Evolutionary conservation across 805 yeast genomes (phyloP).

Genomic region (Tanozyma kutaoensis): DNA sequence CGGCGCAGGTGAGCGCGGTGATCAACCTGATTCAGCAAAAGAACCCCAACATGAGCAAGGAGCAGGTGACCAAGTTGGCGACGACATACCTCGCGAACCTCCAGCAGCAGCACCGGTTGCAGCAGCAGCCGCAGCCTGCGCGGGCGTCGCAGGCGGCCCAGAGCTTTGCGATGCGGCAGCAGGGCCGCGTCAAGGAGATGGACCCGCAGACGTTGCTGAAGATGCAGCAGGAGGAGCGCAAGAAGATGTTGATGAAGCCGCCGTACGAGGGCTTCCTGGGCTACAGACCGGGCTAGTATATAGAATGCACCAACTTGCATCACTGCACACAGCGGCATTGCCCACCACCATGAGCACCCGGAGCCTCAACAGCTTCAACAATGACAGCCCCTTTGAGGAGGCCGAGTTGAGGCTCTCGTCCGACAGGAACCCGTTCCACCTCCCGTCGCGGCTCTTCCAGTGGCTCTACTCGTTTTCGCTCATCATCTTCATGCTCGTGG

Average conservation of each 20-base stretch:
- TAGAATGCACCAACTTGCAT: too few relatives aligned
- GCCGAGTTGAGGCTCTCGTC: too few relatives aligned
- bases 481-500: constrained; percentile 18
- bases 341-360: too few relatives aligned
- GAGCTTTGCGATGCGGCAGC: background rate
- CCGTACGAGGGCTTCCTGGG: too few relatives aligned
- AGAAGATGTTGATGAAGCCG: constrained; percentile 14
- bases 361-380: too few relatives aligned
- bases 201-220: constrained; percentile 14
- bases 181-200: constrained; percentile 3
- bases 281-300: too few relatives aligned
- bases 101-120: constrained; percentile 29
- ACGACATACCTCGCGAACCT: constrained; percentile 48
- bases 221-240: constrained; percentile 23
- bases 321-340: too few relatives aligned
- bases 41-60: constrained; percentile 48
- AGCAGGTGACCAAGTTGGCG: constrained; percentile 54
- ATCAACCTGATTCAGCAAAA: constrained; percentile 53
- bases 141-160: background rate
- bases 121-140: constrained; percentile 7
- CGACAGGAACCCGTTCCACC: too few relatives aligned
- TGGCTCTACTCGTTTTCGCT: constrained; percentile 36
- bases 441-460: constrained; percentile 10
- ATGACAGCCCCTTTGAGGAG: too few relatives aligned
- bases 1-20: constrained; percentile 53